A percentile compares a stretch with the other conserved stretches of the same genome.
Conservation (phyloP, 2,329 filamentous ascomycete genomes). For the Cercospora brassicicola region DNA sequence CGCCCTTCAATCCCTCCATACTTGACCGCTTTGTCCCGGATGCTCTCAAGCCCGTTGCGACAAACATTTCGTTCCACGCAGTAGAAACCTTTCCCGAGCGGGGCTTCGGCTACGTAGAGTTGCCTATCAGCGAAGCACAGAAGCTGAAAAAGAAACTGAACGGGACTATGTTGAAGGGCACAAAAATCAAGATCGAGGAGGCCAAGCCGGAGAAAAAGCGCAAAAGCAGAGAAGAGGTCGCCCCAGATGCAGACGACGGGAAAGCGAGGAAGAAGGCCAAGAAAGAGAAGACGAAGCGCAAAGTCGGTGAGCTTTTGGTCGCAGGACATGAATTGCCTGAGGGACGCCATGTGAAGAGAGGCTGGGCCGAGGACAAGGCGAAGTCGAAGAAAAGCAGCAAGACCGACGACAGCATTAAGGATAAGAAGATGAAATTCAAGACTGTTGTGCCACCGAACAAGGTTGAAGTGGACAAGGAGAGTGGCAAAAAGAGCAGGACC, state of each 20-base stretch:
- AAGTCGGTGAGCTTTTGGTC: slow-evolving; percentile 51
- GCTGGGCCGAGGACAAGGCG: slow-evolving; percentile 68
- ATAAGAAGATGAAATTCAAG: slow-evolving; percentile 81
- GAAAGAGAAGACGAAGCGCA: slow-evolving; percentile 52
- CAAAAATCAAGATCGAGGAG: slow-evolving; percentile 80
- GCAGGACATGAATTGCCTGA: slow-evolving; percentile 70
- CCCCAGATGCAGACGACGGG: slow-evolving; percentile 40
- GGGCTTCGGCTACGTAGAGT: slow-evolving; percentile 84
- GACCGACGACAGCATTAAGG: slow-evolving; percentile 57
- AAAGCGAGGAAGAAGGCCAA: slow-evolving; percentile 58
- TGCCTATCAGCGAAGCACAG: slow-evolving; percentile 79
- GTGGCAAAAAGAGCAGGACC: slow-evolving; percentile 61
- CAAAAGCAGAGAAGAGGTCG: slow-evolving; percentile 34
- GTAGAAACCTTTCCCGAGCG: slow-evolving; percentile 86
- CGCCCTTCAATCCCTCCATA: slow-evolving; percentile 76
- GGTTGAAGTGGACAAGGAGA: slow-evolving; percentile 51
- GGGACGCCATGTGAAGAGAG: slow-evolving; percentile 79
- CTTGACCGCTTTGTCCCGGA: slow-evolving; percentile 70
- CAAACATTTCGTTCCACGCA: slow-evolving; percentile 83
- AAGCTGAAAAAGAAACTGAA: slow-evolving; percentile 89
- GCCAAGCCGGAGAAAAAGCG: slow-evolving; percentile 65
- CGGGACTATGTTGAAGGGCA: slow-evolving; percentile 78
- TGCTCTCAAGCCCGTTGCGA: slow-evolving; percentile 64
- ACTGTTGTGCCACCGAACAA: slow-evolving; percentile 64
- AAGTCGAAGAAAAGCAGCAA: slow-evolving; percentile 44